phyloP scores from a whole-genome alignment of 2,329 filamentous ascomycete species.

The Chaetomiaceae sp. region DNA sequence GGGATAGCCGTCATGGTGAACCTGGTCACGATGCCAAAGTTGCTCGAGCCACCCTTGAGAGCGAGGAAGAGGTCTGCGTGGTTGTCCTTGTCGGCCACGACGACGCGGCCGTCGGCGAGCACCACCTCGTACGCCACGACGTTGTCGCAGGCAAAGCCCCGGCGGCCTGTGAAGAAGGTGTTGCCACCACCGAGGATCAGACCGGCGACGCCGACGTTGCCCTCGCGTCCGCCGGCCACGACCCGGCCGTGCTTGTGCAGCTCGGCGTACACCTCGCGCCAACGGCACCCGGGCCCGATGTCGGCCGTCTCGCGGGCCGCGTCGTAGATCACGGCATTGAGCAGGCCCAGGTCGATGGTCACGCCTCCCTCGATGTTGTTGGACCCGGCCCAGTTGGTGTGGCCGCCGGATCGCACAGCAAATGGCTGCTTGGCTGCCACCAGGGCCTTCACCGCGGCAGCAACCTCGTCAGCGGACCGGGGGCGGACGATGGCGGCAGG shows the following conservation, averaged over 20 bases:
- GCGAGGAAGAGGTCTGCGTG: constrained; percentile 27
- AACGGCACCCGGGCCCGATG: constrained; percentile 32
- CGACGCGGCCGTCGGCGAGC: constrained; percentile 36
- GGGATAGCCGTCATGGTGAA: constrained; percentile 20
- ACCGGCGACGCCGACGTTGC: constrained; percentile 28
- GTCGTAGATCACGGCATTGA: constrained; percentile 32
- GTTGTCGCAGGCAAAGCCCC: constrained; percentile 39
- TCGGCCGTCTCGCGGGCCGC: background rate
- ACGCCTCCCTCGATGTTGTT: constrained; percentile 36
- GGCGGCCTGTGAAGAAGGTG: constrained; percentile 25
- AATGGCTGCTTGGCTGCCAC: constrained; percentile 31
- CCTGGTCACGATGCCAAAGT: constrained; percentile 36
- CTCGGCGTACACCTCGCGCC: constrained; percentile 35
- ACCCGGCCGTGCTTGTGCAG: constrained; percentile 24
- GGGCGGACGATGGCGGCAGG: constrained; percentile 23
- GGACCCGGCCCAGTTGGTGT: constrained; percentile 31
- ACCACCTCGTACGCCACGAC: constrained; percentile 39
- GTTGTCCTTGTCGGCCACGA: constrained; percentile 32
- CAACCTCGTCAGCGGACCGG: constrained; percentile 32
- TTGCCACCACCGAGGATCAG: constrained; percentile 29
- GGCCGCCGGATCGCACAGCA: constrained; percentile 37
- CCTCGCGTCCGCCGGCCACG: constrained; percentile 27
- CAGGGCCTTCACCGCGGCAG: constrained; percentile 33
- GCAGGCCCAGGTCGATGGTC: constrained; percentile 33
- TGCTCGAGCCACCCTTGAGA: constrained; percentile 41